Percentiles rank a stretch among this genome's conserved stretches.
phyloP scores from a whole-genome alignment of 2,329 filamentous ascomycete species.

The Diaporthe citrichinensis region DNA sequence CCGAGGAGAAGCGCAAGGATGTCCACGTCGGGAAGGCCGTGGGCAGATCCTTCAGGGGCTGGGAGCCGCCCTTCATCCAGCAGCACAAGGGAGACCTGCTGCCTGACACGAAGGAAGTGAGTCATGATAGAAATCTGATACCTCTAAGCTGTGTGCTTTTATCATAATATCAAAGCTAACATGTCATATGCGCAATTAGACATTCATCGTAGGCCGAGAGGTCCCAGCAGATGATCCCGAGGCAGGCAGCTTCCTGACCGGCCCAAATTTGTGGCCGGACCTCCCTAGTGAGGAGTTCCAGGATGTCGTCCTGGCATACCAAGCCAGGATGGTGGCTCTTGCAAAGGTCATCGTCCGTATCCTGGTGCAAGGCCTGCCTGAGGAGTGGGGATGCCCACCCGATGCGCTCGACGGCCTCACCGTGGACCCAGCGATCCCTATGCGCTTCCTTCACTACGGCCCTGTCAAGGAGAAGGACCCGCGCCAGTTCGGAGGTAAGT shows the following conservation, averaged over 20 bases:
- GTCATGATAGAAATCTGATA: background rate
- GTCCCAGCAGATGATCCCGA: constrained; percentile 47
- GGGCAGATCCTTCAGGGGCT: constrained; percentile 48
- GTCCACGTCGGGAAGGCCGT: constrained; percentile 48
- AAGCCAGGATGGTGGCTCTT: constrained; percentile 48
- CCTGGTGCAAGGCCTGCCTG: constrained; percentile 45
- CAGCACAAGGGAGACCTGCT: constrained; percentile 47
- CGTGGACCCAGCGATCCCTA: constrained; percentile 46
- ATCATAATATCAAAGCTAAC: background rate
- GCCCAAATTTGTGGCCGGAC: constrained; percentile 50
- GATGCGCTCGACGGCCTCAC: constrained; percentile 44
- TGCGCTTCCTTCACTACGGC: constrained; percentile 47
- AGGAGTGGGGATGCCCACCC: constrained; percentile 45
- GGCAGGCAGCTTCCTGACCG: constrained; percentile 48
- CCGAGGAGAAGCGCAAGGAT: constrained; percentile 47
- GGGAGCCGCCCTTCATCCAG: constrained; percentile 48
- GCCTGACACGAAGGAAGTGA: constrained; percentile 47
- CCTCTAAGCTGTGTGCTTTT: background rate
- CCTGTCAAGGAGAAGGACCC: constrained; percentile 44
- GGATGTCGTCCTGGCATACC: constrained; percentile 47
- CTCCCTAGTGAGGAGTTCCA: constrained; percentile 47
- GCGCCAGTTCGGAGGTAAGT: constrained; percentile 46
- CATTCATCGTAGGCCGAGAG: constrained; percentile 46
- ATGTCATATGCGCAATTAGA: constrained; percentile 37
- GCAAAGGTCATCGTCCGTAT: constrained; percentile 47